Evolutionary conservation across 2,329 filamentous ascomycete genomes (phyloP), one percentile per base, ranked within the genome.

Genomic region (Verticillium alfalfae): DNA sequence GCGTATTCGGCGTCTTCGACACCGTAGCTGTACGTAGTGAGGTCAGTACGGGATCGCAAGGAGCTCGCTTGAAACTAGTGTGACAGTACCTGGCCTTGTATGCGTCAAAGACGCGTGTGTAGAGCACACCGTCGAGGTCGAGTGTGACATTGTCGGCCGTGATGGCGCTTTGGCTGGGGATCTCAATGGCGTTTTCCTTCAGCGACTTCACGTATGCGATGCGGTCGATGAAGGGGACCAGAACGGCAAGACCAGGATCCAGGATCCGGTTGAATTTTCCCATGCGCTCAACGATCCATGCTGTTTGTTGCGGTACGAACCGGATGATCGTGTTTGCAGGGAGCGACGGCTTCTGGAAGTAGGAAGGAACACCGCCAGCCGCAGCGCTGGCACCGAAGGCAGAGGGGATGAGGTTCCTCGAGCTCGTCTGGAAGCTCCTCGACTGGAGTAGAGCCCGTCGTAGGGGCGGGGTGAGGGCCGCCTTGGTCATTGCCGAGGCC

Each of bases 281-380:
- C 95, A 99, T 99, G 72, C 95, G 93, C 85, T 99, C 95, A 62
- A 99, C 95, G 63, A 99, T 94, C 95, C 95, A 99, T 75, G 95
- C 95, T 69, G 94, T 98, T 81, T 99, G 95, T 78, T 99, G 95
- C n/a, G 95, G 95, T 52, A 99, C 95, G 77, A 98, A 99, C 64
- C 94, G 92, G 70, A 99, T 82, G 65, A 99, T 82, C 4, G 95
- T 99, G 78, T 99, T 99, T 68, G 93, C 91, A 34, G 95, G 95
- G 59, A 97, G 83, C 26, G 84, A 81, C 13, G 83, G 80, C 66
- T 84, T 84, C 72, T 90, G 89, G 76, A 96, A 96, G 78, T 96
- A 96, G n/a, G 90, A 88, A 8, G 88, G 84, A 39, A 89, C 84
- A 4, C 81, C 70, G 60, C 74, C 71, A 15, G 76, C 72, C 6